Percentiles rank a stretch among this genome's conserved stretches.
phyloP scores from a whole-genome alignment of 2,329 filamentous ascomycete species.

The Diaporthe citrichinensis region DNA sequence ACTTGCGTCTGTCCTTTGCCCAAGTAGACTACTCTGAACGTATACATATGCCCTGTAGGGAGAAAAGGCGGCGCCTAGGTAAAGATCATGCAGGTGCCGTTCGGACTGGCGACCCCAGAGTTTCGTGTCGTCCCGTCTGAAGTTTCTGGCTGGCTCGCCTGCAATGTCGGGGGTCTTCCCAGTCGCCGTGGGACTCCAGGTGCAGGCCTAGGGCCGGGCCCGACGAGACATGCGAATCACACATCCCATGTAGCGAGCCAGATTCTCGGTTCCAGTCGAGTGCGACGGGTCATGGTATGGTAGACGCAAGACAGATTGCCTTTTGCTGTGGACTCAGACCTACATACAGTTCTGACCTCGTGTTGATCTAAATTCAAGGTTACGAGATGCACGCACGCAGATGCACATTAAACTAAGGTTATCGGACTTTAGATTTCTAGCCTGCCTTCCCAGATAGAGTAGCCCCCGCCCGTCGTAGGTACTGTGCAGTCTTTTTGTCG shows the following conservation, averaged over 20 bases:
- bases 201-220: constrained; percentile 4
- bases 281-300: background rate
- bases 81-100: constrained; percentile 5
- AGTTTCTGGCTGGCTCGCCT: constrained; percentile 23
- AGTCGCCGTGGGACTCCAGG: background rate
- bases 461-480: background rate
- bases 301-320: background rate
- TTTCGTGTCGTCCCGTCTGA: constrained; percentile 29
- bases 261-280: constrained; percentile 14
- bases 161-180: constrained; percentile 5
- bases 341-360: background rate
- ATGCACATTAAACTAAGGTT: constrained; percentile 4
- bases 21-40: background rate
- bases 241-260: constrained; percentile 26
- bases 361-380: constrained; percentile 7
- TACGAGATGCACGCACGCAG: background rate
- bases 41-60: background rate
- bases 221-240: constrained; percentile 27
- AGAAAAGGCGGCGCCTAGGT: constrained; percentile 1
- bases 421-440: constrained; percentile 4
- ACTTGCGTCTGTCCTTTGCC: background rate
- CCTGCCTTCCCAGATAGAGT: background rate
- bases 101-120: constrained; percentile 24
- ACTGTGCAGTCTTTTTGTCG: background rate
- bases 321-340: background rate